Evolutionary conservation across 2,329 filamentous ascomycete species (phyloP).

Genomic region (Alternaria alternata): DNA sequence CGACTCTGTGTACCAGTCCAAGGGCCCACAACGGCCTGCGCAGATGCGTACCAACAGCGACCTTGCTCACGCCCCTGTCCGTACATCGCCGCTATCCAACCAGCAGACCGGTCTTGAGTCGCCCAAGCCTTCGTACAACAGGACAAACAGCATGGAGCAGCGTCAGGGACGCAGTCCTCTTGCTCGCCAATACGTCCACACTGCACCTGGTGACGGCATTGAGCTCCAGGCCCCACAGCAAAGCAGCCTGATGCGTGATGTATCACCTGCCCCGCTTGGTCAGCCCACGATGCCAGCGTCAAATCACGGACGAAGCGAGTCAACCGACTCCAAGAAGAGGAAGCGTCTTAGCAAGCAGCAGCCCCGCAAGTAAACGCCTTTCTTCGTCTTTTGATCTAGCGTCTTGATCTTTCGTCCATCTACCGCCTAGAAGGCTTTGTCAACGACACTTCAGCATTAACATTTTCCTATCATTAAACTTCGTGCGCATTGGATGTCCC

Average conservation of each 20-base stretch:
- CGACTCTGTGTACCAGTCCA: constrained; percentile 45
- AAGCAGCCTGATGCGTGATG: constrained; percentile 44
- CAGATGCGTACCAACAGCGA: constrained; percentile 38
- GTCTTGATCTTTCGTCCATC: constrained; percentile 12
- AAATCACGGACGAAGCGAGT: constrained; percentile 41
- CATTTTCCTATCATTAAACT: background rate
- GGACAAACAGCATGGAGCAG: constrained; percentile 24
- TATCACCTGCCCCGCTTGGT: constrained; percentile 44
- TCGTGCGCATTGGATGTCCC: constrained; percentile 7
- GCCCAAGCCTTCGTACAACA: constrained; percentile 42
- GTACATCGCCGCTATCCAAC: constrained; percentile 44
- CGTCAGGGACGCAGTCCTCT: constrained; percentile 56
- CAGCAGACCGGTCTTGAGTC: constrained; percentile 40
- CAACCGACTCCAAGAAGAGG: constrained; percentile 47
- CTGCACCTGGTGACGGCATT: constrained; percentile 43
- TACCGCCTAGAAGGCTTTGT: background rate
- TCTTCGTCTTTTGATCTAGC: background rate
- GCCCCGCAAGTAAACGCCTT: constrained; percentile 32
- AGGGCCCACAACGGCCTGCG: constrained; percentile 34
- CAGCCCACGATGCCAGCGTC: constrained; percentile 15
- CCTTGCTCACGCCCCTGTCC: constrained; percentile 24
- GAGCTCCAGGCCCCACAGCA: constrained; percentile 50
- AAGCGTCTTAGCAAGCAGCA: constrained; percentile 48
- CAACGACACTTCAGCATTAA: background rate
- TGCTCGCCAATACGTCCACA: constrained; percentile 53